These are phyloP conservation scores for Afroboletus lepidellus DNA, from an alignment of 1,284 basidiomycete species.

Conservation along the genomic window DNA sequence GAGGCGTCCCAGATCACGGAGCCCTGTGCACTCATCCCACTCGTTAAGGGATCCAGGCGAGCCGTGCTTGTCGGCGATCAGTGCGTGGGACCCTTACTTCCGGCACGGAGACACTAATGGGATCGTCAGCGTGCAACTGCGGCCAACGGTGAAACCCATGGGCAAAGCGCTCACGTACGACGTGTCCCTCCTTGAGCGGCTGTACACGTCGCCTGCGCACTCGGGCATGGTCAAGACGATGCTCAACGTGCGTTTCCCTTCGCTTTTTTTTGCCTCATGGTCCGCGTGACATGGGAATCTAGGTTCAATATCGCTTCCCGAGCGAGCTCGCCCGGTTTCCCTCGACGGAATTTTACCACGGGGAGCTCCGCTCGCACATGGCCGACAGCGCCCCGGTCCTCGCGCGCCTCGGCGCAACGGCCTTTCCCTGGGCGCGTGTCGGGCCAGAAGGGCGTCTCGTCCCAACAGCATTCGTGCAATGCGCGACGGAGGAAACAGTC, in stretches of 20 bases:
- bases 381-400: constrained; percentile 41
- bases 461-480: constrained; percentile 58
- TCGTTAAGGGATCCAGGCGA: constrained; percentile 57
- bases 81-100: constrained; percentile 42
- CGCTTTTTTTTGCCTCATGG: too few relatives aligned
- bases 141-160: constrained; percentile 59
- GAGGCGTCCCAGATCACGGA: constrained; percentile 69
- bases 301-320: constrained; percentile 65
- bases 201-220: constrained; percentile 44
- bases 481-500: constrained; percentile 55
- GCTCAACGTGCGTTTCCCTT: constrained; percentile 48
- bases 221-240: constrained; percentile 51
- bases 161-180: constrained; percentile 56
- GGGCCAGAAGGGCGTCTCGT: constrained; percentile 30
- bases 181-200: constrained; percentile 57
- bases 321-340: constrained; percentile 56
- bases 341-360: constrained; percentile 59
- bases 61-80: constrained; percentile 67
- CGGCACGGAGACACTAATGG: too few relatives aligned
- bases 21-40: constrained; percentile 57
- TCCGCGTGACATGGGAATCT: not conserved
- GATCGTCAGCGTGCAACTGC: constrained; percentile 60
- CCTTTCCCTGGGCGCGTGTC: constrained; percentile 56
- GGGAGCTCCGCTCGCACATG: constrained; percentile 48
- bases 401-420: constrained; percentile 37